These are phyloP conservation scores for Candida mesenterica DNA, from an alignment of 1,139 yeast genomes.

Conservation along the genomic window DNA sequence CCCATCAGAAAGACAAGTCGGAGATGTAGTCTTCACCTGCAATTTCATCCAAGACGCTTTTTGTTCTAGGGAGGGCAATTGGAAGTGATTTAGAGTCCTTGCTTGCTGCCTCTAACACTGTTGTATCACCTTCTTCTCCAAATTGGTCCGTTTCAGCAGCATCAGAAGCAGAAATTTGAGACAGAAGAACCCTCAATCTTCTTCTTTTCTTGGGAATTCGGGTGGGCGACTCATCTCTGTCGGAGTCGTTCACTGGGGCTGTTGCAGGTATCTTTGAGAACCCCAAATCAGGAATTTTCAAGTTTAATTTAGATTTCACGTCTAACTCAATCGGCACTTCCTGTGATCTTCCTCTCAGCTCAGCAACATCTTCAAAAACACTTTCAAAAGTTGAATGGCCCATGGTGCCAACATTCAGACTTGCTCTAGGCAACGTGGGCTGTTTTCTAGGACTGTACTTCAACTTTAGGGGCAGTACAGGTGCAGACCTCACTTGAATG, in stretches of 20 bases:
- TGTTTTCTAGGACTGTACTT: not conserved
- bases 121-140: not conserved
- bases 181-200: not conserved
- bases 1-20: not conserved
- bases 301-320: not conserved
- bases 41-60: slow-evolving; percentile 2
- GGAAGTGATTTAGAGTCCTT: not conserved
- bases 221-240: slow-evolving; percentile 7
- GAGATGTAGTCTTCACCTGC: not conserved
- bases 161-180: not conserved
- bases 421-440: slow-evolving; percentile 1
- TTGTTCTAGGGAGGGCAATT: not conserved
- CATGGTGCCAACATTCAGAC: slow-evolving; percentile 1
- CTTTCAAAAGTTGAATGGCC: not conserved
- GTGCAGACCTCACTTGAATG: not conserved
- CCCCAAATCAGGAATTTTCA: not conserved
- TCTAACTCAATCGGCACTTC: too few species aligned
- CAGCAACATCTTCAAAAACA: too few species aligned
- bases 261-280: not conserved
- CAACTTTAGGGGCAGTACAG: slow-evolving; percentile 1
- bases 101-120: not conserved
- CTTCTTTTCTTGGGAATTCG: slow-evolving; percentile 1
- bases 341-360: too few species aligned
- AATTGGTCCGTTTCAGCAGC: not conserved
- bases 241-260: not conserved